A percentile compares a stretch with the other conserved stretches of the same genome.
phyloP scores from a whole-genome alignment of 2,329 filamentous ascomycete genomes.

The Apiospora rasikravindrae region DNA sequence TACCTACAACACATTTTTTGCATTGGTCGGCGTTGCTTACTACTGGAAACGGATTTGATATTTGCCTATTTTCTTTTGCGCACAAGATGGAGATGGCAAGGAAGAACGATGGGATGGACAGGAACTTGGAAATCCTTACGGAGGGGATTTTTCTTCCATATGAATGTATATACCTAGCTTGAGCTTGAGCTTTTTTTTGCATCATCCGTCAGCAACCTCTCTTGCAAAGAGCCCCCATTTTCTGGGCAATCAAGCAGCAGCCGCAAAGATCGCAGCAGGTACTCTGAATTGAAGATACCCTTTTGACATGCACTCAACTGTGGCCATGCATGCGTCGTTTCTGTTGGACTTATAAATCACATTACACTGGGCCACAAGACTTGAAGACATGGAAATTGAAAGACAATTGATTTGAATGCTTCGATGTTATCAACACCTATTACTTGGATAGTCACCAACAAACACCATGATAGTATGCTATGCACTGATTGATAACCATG shows the following conservation, averaged over 20 bases:
- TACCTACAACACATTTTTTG: background rate
- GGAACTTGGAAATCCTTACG: background rate
- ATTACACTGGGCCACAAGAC: background rate
- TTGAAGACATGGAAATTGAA: background rate
- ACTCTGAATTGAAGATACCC: conserved; percentile 5
- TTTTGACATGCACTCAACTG: background rate
- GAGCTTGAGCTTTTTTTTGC: background rate
- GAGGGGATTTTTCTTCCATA: background rate
- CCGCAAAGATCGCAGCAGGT: background rate
- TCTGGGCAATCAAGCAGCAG: background rate
- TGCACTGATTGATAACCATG: background rate
- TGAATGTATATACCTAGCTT: background rate
- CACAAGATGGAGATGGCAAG: background rate
- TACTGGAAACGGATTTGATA: background rate
- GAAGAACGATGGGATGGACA: too few species aligned
- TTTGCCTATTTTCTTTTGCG: background rate
- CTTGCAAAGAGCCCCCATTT: too few species aligned
- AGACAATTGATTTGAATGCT: background rate
- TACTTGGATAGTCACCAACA: background rate
- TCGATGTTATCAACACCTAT: background rate
- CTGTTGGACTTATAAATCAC: background rate
- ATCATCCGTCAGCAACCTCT: background rate
- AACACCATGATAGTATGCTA: background rate
- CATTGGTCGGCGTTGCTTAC: conserved; percentile 1
- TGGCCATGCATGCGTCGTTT: background rate